These are phyloP conservation scores for Cryptosporidium tyzzeri DNA, from an alignment of 169 alveolate species.

Conservation along the genomic window DNA sequence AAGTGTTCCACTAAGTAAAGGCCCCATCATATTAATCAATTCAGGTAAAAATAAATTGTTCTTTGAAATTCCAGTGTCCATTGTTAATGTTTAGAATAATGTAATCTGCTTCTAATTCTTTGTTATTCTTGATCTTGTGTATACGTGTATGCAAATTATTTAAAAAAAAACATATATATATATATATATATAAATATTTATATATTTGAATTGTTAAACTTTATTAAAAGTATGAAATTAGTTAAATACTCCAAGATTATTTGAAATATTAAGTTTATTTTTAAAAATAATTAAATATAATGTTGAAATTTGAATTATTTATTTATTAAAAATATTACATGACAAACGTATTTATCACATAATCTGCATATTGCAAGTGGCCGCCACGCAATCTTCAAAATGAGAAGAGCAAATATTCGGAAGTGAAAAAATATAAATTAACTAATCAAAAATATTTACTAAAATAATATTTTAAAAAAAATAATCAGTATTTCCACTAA, in stretches of 20 bases:
- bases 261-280: background rate
- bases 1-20: slow-evolving; percentile 66
- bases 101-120: background rate
- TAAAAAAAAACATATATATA: background rate
- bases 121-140: background rate
- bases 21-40: slow-evolving; percentile 62
- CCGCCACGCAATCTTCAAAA: slow-evolving; percentile 76
- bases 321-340: background rate
- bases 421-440: slow-evolving; percentile 1
- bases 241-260: background rate
- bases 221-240: background rate
- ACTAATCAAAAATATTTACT: background rate
- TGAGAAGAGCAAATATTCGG: background rate
- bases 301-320: background rate
- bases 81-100: background rate
- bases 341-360: slow-evolving; percentile 57
- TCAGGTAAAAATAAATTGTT: slow-evolving; percentile 63
- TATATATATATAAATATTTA: too few relatives aligned
- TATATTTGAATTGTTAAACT: background rate
- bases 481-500: slow-evolving; percentile 24
- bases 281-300: background rate
- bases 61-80: slow-evolving; percentile 13
- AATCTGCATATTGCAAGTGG: slow-evolving; percentile 76
- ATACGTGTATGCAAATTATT: background rate
- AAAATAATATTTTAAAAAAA: slow-evolving; percentile 16